phyloP scores from a whole-genome alignment of 352 stramenopile species.

The Phytophthora gonapodyides region DNA sequence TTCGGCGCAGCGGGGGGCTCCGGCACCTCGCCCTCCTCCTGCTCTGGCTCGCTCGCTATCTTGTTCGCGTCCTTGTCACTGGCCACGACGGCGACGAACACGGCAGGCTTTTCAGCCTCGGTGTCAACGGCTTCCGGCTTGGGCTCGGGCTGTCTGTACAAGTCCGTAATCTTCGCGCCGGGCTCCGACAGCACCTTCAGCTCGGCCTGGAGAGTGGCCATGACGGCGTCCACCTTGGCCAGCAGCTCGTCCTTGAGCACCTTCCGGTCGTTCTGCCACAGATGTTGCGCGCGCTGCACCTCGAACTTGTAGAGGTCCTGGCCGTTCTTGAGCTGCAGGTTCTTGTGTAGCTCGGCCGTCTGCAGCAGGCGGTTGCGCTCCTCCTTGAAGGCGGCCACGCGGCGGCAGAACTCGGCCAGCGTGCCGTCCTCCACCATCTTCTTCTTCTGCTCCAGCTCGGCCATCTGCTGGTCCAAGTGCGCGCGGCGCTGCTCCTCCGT shows the following conservation, averaged over 20 bases:
- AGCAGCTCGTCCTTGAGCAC: conserved; percentile 63
- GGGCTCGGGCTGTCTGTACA: conserved; percentile 10
- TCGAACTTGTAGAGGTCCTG: conserved; percentile 82
- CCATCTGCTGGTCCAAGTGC: conserved; percentile 57
- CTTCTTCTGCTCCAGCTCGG: conserved; percentile 83
- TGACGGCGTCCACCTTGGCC: conserved; percentile 47
- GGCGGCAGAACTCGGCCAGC: conserved; percentile 79
- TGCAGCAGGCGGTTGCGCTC: conserved; percentile 76
- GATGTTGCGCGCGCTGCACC: conserved; percentile 67
- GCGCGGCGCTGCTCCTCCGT: conserved; percentile 43
- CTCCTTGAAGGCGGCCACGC: conserved; percentile 85
- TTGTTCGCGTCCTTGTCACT: conserved; percentile 11
- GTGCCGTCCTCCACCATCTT: conserved; percentile 85
- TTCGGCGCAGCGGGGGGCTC: conserved; percentile 19
- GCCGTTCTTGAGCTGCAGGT: conserved; percentile 84
- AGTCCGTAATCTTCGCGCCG: conserved; percentile 20
- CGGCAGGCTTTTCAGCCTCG: conserved; percentile 9
- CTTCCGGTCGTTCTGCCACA: conserved; percentile 68
- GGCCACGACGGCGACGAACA: conserved; percentile 22
- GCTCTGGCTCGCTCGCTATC: conserved; percentile 16
- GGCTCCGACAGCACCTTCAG: conserved; percentile 46
- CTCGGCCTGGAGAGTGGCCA: conserved; percentile 52
- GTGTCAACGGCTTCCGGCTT: conserved; percentile 3
- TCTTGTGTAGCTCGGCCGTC: conserved; percentile 80
- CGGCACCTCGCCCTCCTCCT: conserved; percentile 35